Evolutionary conservation across 768 basidiomycete genomes (phyloP).

Genomic region (Lactarius trivialis): DNA sequence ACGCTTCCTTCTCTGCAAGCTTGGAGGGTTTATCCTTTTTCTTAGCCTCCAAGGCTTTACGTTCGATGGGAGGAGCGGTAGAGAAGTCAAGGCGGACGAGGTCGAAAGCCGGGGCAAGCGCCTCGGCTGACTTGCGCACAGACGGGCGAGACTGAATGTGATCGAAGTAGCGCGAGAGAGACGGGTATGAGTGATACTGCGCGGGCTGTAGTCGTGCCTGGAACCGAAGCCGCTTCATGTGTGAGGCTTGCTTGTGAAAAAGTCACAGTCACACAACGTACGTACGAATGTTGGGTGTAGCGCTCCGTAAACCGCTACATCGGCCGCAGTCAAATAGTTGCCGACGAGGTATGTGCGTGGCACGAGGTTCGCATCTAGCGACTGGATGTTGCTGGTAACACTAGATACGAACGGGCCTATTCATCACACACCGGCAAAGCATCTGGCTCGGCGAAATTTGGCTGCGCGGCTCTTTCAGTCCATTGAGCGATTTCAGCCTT

Average conservation of each 20-base stretch:
- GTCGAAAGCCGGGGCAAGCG: conserved; percentile 47
- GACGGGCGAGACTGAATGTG: conserved; percentile 74
- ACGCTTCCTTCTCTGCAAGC: conserved; percentile 27
- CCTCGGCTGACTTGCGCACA: conserved; percentile 51
- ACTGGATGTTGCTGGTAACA: conserved; percentile 36
- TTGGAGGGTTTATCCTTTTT: conserved; percentile 63
- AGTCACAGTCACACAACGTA: not conserved
- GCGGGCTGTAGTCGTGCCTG: conserved; percentile 65
- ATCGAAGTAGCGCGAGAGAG: conserved; percentile 90
- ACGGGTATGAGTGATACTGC: conserved; percentile 75
- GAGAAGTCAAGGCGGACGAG: conserved; percentile 65
- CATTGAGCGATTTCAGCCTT: conserved; percentile 58
- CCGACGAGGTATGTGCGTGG: conserved; percentile 81
- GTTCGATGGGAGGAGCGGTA: conserved; percentile 65
- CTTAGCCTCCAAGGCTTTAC: conserved; percentile 66
- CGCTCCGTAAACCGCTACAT: conserved; percentile 86
- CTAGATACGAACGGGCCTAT: conserved; percentile 1
- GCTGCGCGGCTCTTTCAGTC: conserved; percentile 57
- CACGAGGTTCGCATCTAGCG: conserved; percentile 61
- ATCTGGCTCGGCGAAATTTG: conserved; percentile 42
- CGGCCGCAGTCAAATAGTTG: conserved; percentile 82
- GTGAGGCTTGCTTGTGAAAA: not conserved
- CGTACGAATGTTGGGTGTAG: conserved; percentile 78
- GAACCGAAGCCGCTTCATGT: not conserved
- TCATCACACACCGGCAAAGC: conserved; percentile 40